Percentiles rank a stretch among this genome's conserved stretches.
These are phyloP conservation scores for Carex pumila DNA, from an alignment of 176 grass and related monocot genomes.

Conservation along the genomic window DNA sequence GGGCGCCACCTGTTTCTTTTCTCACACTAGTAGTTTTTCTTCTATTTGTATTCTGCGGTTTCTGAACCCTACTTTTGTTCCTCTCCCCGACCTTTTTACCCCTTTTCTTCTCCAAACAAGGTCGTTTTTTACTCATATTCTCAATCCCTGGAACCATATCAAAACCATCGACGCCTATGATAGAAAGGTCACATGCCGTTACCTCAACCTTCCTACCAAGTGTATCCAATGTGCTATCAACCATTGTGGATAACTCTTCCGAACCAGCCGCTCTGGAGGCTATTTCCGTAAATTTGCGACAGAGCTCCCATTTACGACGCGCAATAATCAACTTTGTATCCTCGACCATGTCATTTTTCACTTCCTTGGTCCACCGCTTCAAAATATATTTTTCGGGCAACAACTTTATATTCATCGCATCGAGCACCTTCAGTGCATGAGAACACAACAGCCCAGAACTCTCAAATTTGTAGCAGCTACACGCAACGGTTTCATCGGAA, in stretches of 20 bases:
- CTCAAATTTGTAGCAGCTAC: neutral
- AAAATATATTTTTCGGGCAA: slow-evolving; percentile 10
- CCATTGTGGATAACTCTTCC: neutral
- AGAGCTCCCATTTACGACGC: neutral
- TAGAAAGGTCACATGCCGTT: neutral
- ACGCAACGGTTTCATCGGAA: neutral
- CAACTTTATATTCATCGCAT: slow-evolving; percentile 11
- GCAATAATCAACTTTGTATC: neutral
- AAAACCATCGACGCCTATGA: neutral
- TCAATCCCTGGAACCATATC: neutral
- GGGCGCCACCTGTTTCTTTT: neutral
- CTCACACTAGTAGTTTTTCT: neutral
- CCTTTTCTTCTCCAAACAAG: neutral
- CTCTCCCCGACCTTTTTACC: neutral
- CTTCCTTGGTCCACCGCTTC: slow-evolving; percentile 5
- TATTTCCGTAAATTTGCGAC: neutral
- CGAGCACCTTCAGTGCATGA: slow-evolving; percentile 8
- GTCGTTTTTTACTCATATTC: neutral
- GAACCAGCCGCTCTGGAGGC: neutral
- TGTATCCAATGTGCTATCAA: neutral
- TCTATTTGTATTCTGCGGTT: neutral
- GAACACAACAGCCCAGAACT: neutral
- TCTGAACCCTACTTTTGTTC: neutral
- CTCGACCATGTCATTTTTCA: neutral
- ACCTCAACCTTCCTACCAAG: neutral